Base-by-base conservation (phyloP, 306 rosid species). In the Corylus americana region DNA sequence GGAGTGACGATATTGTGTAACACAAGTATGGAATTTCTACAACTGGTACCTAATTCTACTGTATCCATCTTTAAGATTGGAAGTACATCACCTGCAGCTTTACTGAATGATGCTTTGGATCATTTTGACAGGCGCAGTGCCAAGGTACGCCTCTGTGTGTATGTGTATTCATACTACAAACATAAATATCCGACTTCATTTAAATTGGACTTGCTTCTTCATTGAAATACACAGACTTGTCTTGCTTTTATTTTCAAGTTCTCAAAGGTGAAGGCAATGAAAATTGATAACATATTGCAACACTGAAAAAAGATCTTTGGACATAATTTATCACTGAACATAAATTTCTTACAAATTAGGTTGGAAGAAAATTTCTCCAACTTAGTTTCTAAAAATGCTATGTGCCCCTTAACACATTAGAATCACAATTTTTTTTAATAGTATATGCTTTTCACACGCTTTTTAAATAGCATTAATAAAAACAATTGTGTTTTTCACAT, bases 61-160 rank as follows among this genome's bases (percentile, higher is more conserved):
- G 98, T 91, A 75, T 91, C 98, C 45, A 88, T 95, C 83, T 95
- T 95, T 81, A 90, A 91, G 75, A 91, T 95, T 82, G 98, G 98
- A 71, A 95, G 98, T 71, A 95, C 98, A 13, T 95, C 97, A 39
- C 98, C 98, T 85, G 94, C 96, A 10, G 98, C 98, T 83, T 89
- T 95, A 78, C 86, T 95, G 58, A 92, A 87, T 70, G 98, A 95
- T 84, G 98, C 98, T 57, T 85, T 92, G 86, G 98, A 95, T 82
- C 98, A 95, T 91, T 95, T 95, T 85, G 98, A 95, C 87, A 89
- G 96, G 82, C 93, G 90, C 25, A 95, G 98, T 88, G 97, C 98
- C n/a, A 95, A 95, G 98, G 98, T 92, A 79, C 78, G 71, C 50
- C 7, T 50, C 73, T 29, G 35, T 29, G 35, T 29, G 31, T 29